A percentile compares a stretch with the other conserved stretches of the same genome.
These are phyloP conservation scores for Castanea mollissima DNA, from an alignment of 306 rosid species.

Conservation along the genomic window DNA sequence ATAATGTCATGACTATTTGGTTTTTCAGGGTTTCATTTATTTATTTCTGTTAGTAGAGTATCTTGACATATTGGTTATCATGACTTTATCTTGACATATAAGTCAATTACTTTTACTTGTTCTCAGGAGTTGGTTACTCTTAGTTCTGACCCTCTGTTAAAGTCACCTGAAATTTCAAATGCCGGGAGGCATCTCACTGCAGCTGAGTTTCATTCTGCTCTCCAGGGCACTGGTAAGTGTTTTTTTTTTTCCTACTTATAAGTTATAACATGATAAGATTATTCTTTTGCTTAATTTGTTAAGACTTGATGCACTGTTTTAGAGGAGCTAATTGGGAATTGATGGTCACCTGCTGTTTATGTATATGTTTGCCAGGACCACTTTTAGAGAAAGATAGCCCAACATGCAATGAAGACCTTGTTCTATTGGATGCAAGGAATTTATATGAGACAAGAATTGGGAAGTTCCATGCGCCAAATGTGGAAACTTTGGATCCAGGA, in stretches of 20 bases:
- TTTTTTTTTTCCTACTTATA: neutral
- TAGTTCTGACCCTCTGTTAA: slow-evolving; percentile 57
- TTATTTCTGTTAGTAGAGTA: neutral
- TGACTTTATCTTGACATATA: no score
- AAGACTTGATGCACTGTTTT: neutral
- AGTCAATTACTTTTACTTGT: slow-evolving; percentile 5
- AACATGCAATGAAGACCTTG: slow-evolving; percentile 30
- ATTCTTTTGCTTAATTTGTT: neutral
- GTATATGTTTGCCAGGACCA: slow-evolving; percentile 22
- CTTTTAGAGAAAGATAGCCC: slow-evolving; percentile 39
- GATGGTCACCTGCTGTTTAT: slow-evolving; percentile 11
- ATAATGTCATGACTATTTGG: neutral
- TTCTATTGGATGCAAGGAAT: slow-evolving; percentile 89
- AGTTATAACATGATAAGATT: neutral
- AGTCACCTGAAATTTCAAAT: slow-evolving; percentile 66
- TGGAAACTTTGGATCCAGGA: slow-evolving; percentile 73
- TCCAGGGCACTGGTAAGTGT: slow-evolving; percentile 58
- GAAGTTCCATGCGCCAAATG: slow-evolving; percentile 66
- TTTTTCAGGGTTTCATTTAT: neutral
- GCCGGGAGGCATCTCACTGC: slow-evolving; percentile 91
- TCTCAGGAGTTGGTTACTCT: slow-evolving; percentile 80
- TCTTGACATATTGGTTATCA: neutral
- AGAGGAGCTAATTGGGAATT: slow-evolving; percentile 8
- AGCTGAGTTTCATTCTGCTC: slow-evolving; percentile 71
- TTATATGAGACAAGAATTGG: slow-evolving; percentile 93